Evolutionary conservation across 306 rosid genomes (phyloP).

Genomic region (Styphnolobium japonicum): DNA sequence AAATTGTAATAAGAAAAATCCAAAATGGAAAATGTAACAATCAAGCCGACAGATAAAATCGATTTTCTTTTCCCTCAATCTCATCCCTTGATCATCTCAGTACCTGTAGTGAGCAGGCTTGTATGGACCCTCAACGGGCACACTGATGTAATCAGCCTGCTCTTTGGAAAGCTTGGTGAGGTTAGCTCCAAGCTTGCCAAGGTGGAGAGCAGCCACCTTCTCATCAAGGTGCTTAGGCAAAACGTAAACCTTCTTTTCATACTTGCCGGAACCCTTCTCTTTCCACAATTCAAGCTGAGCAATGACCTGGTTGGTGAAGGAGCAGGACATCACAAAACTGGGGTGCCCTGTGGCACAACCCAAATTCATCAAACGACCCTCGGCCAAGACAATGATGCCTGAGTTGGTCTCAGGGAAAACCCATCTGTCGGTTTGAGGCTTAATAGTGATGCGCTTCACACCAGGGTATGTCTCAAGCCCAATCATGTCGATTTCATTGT

Average conservation of each 20-base stretch:
- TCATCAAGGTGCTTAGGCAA: conserved; percentile 95
- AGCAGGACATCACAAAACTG: conserved; percentile 97
- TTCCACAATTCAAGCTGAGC: conserved; percentile 98
- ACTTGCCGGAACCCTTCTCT: conserved; percentile 71
- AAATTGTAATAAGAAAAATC: background rate
- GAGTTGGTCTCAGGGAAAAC: conserved; percentile 77
- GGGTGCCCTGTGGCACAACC: conserved; percentile 99
- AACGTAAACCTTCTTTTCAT: conserved; percentile 89
- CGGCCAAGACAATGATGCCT: conserved; percentile 80
- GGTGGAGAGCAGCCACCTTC: conserved; percentile 95
- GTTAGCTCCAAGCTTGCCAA: conserved; percentile 89
- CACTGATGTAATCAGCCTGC: conserved; percentile 87
- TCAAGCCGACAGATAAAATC: background rate
- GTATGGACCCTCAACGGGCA: conserved; percentile 93
- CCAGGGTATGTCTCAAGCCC: conserved; percentile 89
- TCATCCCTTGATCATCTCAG: conserved; percentile 34
- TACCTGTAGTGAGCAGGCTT: conserved; percentile 93
- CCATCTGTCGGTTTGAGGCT: conserved; percentile 98
- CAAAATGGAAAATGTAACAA: background rate
- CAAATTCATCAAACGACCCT: conserved; percentile 96
- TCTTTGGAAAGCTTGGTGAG: conserved; percentile 84
- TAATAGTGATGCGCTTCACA: conserved; percentile 79
- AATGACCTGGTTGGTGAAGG: conserved; percentile 96
- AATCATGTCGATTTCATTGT: conserved; percentile 82
- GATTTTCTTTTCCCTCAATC: background rate